phyloP scores from a whole-genome alignment of 331 rosid genomes.

The Dryas integrifolia region DNA sequence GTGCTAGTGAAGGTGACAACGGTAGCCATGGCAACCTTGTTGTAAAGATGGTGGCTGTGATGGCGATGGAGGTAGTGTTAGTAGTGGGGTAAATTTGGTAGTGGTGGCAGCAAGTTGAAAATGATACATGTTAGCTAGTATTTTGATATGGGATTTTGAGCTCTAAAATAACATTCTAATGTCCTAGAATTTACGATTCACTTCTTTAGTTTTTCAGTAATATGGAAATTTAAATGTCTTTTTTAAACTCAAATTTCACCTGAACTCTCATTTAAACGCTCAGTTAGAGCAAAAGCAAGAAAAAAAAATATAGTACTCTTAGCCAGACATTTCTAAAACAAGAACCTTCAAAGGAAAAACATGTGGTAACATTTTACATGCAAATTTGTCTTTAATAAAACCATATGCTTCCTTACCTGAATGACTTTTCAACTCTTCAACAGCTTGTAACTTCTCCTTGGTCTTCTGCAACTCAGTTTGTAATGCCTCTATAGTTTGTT shows the following conservation, averaged over 20 bases:
- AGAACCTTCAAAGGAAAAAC: background rate
- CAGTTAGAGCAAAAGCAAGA: background rate
- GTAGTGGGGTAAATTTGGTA: too few species aligned
- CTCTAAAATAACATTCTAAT: too few species aligned
- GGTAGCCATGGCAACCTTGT: too few species aligned
- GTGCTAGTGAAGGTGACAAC: too few species aligned
- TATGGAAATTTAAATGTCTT: background rate
- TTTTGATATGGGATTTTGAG: too few species aligned
- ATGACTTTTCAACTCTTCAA: conserved; percentile 82
- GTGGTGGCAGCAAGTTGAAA: too few species aligned
- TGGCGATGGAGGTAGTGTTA: too few species aligned
- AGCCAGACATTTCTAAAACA: background rate
- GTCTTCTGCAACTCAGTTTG: conserved; percentile 75
- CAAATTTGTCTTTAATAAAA: conserved; percentile 20
- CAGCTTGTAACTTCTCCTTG: conserved; percentile 86
- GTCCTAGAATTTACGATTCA: background rate
- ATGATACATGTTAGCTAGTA: too few species aligned
- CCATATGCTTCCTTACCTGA: conserved; percentile 48
- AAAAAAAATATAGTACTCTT: background rate
- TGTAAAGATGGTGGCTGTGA: too few species aligned
- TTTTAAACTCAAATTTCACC: background rate
- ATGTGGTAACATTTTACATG: background rate
- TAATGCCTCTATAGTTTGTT: conserved; percentile 87
- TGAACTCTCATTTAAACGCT: background rate
- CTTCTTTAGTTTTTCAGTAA: background rate